Conservation (phyloP, 768 basidiomycete species). For the Leccinum fibrillosum region DNA sequence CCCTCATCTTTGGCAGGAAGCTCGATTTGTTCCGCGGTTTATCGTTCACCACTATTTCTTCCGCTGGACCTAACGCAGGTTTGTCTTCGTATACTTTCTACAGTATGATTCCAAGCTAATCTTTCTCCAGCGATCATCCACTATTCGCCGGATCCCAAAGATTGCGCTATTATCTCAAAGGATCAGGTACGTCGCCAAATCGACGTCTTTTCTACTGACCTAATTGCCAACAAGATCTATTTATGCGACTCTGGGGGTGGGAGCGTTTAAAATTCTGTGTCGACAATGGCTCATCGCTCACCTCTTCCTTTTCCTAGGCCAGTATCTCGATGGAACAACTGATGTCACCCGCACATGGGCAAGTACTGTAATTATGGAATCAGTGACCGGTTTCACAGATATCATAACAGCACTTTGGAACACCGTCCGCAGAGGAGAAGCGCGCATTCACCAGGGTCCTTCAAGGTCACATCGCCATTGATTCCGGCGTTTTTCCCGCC, state of each 20-base stretch:
- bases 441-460: conserved; percentile 89
- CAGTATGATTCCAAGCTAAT: background rate
- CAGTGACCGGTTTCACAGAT: background rate
- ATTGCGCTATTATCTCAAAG: conserved; percentile 71
- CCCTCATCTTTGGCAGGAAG: conserved; percentile 45
- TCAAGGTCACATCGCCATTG: conserved; percentile 89
- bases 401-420: conserved; percentile 76
- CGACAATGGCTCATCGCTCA: background rate
- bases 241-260: conserved; percentile 86
- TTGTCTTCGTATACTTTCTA: conserved; percentile 16
- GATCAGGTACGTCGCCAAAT: conserved; percentile 50
- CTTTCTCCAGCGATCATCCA: conserved; percentile 77
- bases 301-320: conserved; percentile 40
- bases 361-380: conserved; percentile 18
- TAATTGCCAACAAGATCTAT: conserved; percentile 51
- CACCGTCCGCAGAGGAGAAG: conserved; percentile 76
- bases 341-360: conserved; percentile 92
- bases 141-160: conserved; percentile 74
- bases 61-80: conserved; percentile 91
- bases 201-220: conserved; percentile 28
- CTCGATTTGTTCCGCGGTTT: conserved; percentile 79
- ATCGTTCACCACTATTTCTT: conserved; percentile 91
- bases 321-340: conserved; percentile 92
- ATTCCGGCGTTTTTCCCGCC: conserved; percentile 76
- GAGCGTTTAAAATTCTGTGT: background rate